Base-by-base conservation (phyloP, 306 rosid species). In the Carpinus viminea region DNA sequence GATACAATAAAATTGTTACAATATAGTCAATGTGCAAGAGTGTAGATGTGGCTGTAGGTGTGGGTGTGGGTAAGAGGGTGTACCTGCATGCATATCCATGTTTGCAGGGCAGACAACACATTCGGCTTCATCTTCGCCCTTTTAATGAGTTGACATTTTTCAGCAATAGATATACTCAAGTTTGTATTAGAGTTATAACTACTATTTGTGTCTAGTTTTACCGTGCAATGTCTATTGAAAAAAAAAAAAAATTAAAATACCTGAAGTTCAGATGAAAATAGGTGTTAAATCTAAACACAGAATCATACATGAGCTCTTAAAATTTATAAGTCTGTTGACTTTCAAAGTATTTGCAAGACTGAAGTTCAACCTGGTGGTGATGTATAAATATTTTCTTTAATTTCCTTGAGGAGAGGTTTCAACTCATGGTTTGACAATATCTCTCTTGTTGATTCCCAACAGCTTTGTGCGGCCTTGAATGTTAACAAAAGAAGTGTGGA, bases 401-500 rank as follows among this genome's bases (percentile, higher is more conserved):
- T 51, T 62, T 73, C 51, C 5, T 47, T 57, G 10, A 3, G 15
- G 12, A 31, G 69, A 16, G 41, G 20, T 73, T 46, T 4, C 8
- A 36, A 18, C 53, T 53, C 31, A 62, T 21, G 72, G 56, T 66
- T 69, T 72, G 64, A n/a, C 52, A 68, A 46, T 61, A 73, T 78
- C 76, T 68, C 17, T 75, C 68, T 80, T 69, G 77, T 57, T 83
- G 76, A 84, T 78, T 70, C 80, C 43, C 77, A 68, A 84, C 93
- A 96, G 99, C 91, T 93, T 62, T 96, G 99, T 62, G 86, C 88
- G 2, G 87, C 92, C 80, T 83, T 96, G 78, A 93, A 89, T 70
- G 68, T 96, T 69, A 68, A 89, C 84, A 96, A 96, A 84, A 88
- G 89, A 88, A 85, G 94, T 76, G 99, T 96, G 76, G 99, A 96